Evolutionary conservation across 2,329 filamentous ascomycete species (phyloP).

Genomic region (Talaromyces sp.): DNA sequence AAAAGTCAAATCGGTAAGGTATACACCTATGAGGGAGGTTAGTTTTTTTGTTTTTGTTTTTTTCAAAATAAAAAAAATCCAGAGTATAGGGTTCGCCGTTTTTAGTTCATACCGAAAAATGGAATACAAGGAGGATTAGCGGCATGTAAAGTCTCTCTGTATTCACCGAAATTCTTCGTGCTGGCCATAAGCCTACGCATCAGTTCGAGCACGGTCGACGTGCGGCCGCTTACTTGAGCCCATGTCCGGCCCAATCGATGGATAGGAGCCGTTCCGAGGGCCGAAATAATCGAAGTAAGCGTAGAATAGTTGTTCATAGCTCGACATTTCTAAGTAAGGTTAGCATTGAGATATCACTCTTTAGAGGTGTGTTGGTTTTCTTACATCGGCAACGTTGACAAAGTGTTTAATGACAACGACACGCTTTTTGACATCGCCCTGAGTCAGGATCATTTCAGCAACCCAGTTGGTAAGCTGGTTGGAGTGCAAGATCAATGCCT

Average conservation of each 20-base stretch:
- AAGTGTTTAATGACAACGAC: conserved; percentile 99
- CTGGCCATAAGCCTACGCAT: conserved; percentile 96
- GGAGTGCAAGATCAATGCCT: conserved; percentile 92
- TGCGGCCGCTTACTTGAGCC: conserved; percentile 86
- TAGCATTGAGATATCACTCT: conserved; percentile 13
- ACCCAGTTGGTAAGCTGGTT: conserved; percentile 99
- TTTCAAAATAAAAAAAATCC: conserved; percentile 19
- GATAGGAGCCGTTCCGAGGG: conserved; percentile 88
- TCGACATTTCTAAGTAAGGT: conserved; percentile 73
- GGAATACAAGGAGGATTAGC: conserved; percentile 96
- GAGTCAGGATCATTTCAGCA: conserved; percentile 95
- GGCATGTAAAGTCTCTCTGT: conserved; percentile 84
- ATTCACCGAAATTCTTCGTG: conserved; percentile 97
- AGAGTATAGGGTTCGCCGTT: neutral
- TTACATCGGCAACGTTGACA: conserved; percentile 87
- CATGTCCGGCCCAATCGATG: conserved; percentile 90
- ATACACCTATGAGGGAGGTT: conserved; percentile 62
- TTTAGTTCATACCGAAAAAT: conserved; percentile 70
- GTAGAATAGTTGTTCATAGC: conserved; percentile 94
- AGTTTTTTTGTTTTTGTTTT: neutral
- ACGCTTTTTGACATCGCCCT: conserved; percentile 90
- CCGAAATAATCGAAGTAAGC: conserved; percentile 94
- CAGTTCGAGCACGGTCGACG: conserved; percentile 72
- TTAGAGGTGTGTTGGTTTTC: conserved; percentile 3
- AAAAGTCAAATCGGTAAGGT: conserved; percentile 94